These are phyloP conservation scores for Cryptosporidium viatorum DNA, from an alignment of 169 alveolate genomes.

Conservation along the genomic window DNA sequence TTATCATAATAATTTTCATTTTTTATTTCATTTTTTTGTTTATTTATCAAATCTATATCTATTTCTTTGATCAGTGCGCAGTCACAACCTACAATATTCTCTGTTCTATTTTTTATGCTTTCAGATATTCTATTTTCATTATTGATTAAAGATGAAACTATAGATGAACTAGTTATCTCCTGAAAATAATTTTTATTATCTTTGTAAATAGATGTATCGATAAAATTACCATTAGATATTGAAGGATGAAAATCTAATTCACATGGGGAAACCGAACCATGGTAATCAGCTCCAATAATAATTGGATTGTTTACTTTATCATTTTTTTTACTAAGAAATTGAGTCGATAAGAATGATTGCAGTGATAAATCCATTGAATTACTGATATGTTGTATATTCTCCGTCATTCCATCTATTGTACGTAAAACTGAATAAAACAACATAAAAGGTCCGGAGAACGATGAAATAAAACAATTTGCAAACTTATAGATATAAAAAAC, in stretches of 20 bases:
- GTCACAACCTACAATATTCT: not conserved
- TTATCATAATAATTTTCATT: not conserved
- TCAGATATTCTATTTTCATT: not conserved
- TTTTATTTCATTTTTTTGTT: not conserved
- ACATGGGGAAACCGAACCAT: slow-evolving; percentile 44
- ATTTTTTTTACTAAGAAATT: not conserved
- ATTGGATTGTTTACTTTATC: not conserved
- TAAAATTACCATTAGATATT: not conserved
- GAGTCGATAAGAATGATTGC: slow-evolving; percentile 69
- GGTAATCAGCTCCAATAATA: slow-evolving; percentile 44
- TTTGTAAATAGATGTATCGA: not conserved
- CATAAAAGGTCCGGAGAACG: slow-evolving; percentile 47
- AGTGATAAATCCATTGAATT: slow-evolving; percentile 58
- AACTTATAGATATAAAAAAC: not conserved
- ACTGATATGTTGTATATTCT: slow-evolving; percentile 59
- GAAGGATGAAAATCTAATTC: slow-evolving; percentile 47
- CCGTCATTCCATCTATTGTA: slow-evolving; percentile 69
- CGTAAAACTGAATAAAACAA: slow-evolving; percentile 44
- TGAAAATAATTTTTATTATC: not conserved
- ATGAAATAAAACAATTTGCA: slow-evolving; percentile 32
- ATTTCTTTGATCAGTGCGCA: not conserved
- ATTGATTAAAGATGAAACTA: not conserved
- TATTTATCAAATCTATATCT: not conserved
- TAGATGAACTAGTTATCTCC: not conserved
- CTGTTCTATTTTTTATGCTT: not conserved